phyloP scores from a whole-genome alignment of 176 grass and related monocot species.

The Tillandsia fasciculata region DNA sequence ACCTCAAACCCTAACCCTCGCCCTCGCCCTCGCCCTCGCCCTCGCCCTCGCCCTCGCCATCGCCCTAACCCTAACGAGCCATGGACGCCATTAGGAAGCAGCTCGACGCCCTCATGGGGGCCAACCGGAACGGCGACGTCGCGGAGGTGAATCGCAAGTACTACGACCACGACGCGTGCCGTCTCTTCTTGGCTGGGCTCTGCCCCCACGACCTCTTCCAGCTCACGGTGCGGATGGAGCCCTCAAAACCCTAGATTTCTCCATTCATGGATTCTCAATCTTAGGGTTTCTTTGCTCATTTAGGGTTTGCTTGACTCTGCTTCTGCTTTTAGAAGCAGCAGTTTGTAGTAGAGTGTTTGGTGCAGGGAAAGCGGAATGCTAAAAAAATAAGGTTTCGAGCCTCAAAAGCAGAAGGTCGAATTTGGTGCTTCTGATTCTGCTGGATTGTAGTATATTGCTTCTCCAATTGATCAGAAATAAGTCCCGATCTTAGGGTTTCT shows the following conservation, averaged over 20 bases:
- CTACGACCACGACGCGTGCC: constrained; percentile 87
- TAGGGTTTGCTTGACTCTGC: not conserved
- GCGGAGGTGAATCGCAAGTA: constrained; percentile 84
- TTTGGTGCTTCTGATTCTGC: too few relatives aligned
- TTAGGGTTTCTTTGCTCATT: not conserved
- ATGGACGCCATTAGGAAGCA: constrained; percentile 94
- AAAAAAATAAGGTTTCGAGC: too few relatives aligned
- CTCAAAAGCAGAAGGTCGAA: too few relatives aligned
- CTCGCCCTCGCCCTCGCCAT: too few relatives aligned
- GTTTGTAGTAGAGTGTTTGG: too few relatives aligned
- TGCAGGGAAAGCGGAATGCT: too few relatives aligned
- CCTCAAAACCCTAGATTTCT: not conserved
- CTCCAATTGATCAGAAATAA: too few relatives aligned
- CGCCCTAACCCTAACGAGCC: constrained; percentile 3
- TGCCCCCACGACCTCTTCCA: constrained; percentile 99
- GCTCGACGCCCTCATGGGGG: constrained; percentile 93
- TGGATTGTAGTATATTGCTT: not conserved
- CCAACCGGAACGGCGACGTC: constrained; percentile 81
- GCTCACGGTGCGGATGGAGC: constrained; percentile 44
- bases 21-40: too few relatives aligned
- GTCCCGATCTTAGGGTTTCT: too few relatives aligned
- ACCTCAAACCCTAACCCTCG: too few relatives aligned
- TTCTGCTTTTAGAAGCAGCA: too few relatives aligned
- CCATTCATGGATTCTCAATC: not conserved
- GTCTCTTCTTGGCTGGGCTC: constrained; percentile 73